Evolutionary conservation across 257 asterid genomes (phyloP).

Genomic region (Coffea eugenioides): DNA sequence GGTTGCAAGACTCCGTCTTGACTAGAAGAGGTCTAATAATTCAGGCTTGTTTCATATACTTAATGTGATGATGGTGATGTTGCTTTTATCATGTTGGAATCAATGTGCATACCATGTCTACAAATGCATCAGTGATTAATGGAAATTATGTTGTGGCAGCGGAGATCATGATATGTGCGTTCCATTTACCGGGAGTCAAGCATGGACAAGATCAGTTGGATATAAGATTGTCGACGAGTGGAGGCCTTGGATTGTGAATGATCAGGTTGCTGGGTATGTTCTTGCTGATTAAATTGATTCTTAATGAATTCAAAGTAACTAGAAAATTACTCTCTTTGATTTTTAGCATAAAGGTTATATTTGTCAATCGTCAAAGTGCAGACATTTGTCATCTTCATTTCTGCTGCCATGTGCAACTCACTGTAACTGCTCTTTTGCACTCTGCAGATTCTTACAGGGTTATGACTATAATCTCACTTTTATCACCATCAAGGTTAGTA

Average conservation of each 20-base stretch:
- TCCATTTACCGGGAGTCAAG: conserved; percentile 87
- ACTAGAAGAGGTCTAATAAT: neutral
- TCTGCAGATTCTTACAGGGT: conserved; percentile 65
- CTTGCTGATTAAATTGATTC: neutral
- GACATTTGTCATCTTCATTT: conserved; percentile 6
- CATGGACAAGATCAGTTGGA: conserved; percentile 88
- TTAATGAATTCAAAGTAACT: neutral
- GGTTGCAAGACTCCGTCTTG: neutral
- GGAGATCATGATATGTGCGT: conserved; percentile 99
- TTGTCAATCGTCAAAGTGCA: neutral
- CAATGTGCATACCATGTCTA: neutral
- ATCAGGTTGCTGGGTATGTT: conserved; percentile 81
- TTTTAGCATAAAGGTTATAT: neutral
- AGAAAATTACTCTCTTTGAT: neutral
- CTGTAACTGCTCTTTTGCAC: conserved; percentile 7
- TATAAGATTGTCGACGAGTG: conserved; percentile 65
- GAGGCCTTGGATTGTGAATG: conserved; percentile 77
- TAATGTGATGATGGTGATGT: neutral
- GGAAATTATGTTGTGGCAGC: conserved; percentile 33
- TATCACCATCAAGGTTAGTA: conserved; percentile 73
- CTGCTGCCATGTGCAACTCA: neutral
- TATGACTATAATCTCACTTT: conserved; percentile 78
- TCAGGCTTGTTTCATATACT: neutral
- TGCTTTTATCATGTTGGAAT: neutral
- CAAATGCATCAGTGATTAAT: neutral